Evolutionary conservation across 2,329 filamentous ascomycete genomes (phyloP).

Genomic region (Hymenoscyphus repandus): DNA sequence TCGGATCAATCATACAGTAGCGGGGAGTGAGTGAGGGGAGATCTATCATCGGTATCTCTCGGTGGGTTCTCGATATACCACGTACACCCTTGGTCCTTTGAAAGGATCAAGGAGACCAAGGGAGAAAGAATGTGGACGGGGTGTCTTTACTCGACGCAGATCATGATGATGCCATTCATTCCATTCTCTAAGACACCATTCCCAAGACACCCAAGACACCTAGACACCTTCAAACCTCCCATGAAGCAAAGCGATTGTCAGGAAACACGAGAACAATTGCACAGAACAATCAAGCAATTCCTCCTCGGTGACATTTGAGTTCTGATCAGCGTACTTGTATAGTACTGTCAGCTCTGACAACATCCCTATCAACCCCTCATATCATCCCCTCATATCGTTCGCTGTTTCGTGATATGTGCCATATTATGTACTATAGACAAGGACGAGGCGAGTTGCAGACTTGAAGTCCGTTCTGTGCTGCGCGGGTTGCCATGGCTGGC

Average conservation of each 20-base stretch:
- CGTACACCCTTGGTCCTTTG: no score
- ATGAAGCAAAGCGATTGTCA: no score
- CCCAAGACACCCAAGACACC: no score
- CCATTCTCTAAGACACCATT: no score
- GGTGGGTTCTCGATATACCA: background rate
- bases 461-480: slow-evolving; percentile 8
- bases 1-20: slow-evolving; percentile 4
- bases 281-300: no score
- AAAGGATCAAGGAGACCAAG: no score
- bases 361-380: slow-evolving; percentile 3
- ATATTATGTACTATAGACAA: slow-evolving; percentile 4
- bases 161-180: background rate
- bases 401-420: slow-evolving; percentile 3
- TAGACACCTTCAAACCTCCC: no score
- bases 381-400: background rate
- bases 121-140: no score
- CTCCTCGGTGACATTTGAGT: no score
- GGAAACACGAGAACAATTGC: no score
- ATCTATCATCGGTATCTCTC: background rate
- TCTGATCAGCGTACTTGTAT: no score
- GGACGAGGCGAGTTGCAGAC: slow-evolving; percentile 11
- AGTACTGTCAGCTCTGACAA: background rate
- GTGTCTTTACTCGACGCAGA: background rate
- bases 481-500: slow-evolving; percentile 10
- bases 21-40: background rate